Evolutionary conservation across 768 basidiomycete genomes (phyloP), one percentile per base, ranked within the genome.

Genomic region (Mycena epipterygia): DNA sequence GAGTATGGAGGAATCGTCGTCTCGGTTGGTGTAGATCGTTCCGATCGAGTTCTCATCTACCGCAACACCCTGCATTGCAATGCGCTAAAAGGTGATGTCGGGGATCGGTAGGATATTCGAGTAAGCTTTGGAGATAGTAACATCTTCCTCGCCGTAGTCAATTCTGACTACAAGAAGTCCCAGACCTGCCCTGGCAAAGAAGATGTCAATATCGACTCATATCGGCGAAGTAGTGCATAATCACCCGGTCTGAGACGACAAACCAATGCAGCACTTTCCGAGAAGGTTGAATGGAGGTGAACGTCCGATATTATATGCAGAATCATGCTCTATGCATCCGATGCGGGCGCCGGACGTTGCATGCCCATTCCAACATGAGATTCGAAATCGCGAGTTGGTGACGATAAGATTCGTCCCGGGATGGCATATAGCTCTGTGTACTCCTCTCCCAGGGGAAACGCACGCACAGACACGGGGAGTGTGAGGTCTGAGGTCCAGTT

Each of bases 401-500:
- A 70, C 25, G 49, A 67, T 16, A 1, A 70, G 13, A 19, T 58
- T 41, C 37, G 69, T 70, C 16, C 69, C 69, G 14, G 63, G 69
- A 70, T 65, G 19, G 46, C 48, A 29, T 49, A 46, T 1, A 64
- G 52, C 37, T 55, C 19, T 12, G 14, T 5, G 41, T 51, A 48
- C 14, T 52, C 53, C 1, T 35, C 37, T 17, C 25, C 37, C 21
- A 70, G 41, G 2, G 62, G 27, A 21, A 70, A 52, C 3, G 46
- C 59, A 17, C 32, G 48, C 3, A 70, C 37, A 14, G 29, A 44
- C 16, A 35, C 49, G 13, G 63, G 69, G 14, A 33, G 2, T 3
- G 57, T 37, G 17, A 56, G 57, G 8, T 64, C 44, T 1, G 51
- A 53, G 19, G 63, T 33, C 69, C 69, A 70, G 57, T 60, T 70